Conservation (phyloP, 345 rosid genomes). For the Erodium maritimum region DNA sequence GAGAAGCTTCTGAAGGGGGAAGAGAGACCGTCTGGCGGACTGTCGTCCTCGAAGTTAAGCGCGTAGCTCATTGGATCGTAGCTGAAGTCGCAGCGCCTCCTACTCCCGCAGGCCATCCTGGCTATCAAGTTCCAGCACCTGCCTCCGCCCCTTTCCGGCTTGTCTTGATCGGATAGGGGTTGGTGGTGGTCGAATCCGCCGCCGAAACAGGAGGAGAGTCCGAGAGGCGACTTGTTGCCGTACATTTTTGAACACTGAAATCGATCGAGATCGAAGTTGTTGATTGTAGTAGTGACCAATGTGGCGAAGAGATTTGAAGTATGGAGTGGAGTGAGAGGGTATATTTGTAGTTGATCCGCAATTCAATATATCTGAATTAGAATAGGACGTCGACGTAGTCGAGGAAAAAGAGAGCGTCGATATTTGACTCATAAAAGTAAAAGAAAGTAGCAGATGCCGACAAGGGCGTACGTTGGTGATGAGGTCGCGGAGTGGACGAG, state of each 20-base stretch:
- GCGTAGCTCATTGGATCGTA: conserved; percentile 62
- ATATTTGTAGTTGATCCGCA: too few species aligned
- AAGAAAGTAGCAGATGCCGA: too few species aligned
- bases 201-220: neutral
- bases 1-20: conserved; percentile 28
- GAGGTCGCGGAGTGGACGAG: too few species aligned
- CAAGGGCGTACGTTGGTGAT: too few species aligned
- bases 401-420: too few species aligned
- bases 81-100: conserved; percentile 36
- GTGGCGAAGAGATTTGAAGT: too few species aligned
- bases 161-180: neutral
- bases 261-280: neutral
- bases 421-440: too few species aligned
- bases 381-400: too few species aligned
- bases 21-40: conserved; percentile 18
- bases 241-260: too few species aligned
- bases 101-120: conserved; percentile 12
- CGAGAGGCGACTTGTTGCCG: neutral
- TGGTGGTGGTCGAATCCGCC: neutral
- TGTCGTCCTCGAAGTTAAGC: conserved; percentile 53
- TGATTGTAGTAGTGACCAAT: too few species aligned
- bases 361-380: too few species aligned
- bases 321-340: too few species aligned
- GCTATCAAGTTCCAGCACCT: conserved; percentile 33
- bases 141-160: conserved; percentile 21